Percentiles rank a stretch among this genome's conserved stretches.
Evolutionary conservation across 805 yeast species (phyloP).

Genomic region (Zygoascus flipseniorum): DNA sequence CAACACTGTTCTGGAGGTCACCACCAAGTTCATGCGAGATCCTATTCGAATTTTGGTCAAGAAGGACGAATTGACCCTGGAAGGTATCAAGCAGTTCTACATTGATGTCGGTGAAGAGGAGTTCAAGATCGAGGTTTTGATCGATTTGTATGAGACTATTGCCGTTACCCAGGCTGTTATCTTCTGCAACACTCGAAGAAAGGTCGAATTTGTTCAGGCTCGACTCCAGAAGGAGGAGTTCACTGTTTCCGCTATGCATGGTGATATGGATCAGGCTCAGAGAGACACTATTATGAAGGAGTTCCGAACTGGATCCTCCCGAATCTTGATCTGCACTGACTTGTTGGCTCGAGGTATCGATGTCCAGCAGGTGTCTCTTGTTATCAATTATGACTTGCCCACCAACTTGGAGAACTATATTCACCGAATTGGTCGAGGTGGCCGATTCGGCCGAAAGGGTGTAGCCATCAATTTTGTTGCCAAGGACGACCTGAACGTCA

Average conservation of each 20-base stretch:
- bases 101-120: slow-evolving; percentile 87
- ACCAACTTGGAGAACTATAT: slow-evolving; percentile 88
- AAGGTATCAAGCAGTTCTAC: slow-evolving; percentile 89
- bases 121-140: slow-evolving; percentile 88
- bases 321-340: slow-evolving; percentile 93
- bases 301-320: slow-evolving; percentile 86
- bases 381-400: slow-evolving; percentile 92
- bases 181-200: slow-evolving; percentile 92
- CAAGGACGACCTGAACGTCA: slow-evolving; percentile 59
- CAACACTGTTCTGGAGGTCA: slow-evolving; percentile 81
- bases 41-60: slow-evolving; percentile 92
- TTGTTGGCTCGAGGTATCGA: slow-evolving; percentile 98
- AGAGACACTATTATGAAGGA: slow-evolving; percentile 93
- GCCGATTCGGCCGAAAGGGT: slow-evolving; percentile 95
- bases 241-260: slow-evolving; percentile 94
- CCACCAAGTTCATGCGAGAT: slow-evolving; percentile 83
- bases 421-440: slow-evolving; percentile 97
- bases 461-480: slow-evolving; percentile 94
- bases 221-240: slow-evolving; percentile 73
- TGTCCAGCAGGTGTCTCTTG: slow-evolving; percentile 95
- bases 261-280: slow-evolving; percentile 92
- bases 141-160: slow-evolving; percentile 90
- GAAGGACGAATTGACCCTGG: slow-evolving; percentile 87
- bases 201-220: slow-evolving; percentile 84
- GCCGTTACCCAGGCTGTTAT: slow-evolving; percentile 97